phyloP scores from a whole-genome alignment of 164 flowering plant genomes.

The Stephania japonica region DNA sequence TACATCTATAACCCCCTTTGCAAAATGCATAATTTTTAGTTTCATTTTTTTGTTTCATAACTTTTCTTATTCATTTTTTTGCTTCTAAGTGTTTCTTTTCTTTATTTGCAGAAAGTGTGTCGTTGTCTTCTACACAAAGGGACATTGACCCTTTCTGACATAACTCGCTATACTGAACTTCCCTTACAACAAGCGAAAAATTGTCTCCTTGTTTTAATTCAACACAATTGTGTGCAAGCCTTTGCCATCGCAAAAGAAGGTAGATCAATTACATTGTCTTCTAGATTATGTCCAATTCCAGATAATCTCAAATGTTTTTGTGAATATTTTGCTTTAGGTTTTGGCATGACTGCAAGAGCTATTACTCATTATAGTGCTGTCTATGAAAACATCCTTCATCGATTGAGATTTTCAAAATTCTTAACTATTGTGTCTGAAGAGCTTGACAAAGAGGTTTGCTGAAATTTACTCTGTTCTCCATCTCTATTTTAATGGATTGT shows the following conservation, averaged over 20 bases:
- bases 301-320: background rate
- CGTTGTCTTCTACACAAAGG: slow-evolving; percentile 73
- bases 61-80: background rate
- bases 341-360: slow-evolving; percentile 26
- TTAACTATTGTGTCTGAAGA: slow-evolving; percentile 42
- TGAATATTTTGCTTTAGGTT: slow-evolving; percentile 19
- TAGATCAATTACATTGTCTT: slow-evolving; percentile 12
- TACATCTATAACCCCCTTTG: background rate
- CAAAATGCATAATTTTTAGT: background rate
- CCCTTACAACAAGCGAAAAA: slow-evolving; percentile 39
- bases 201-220: slow-evolving; percentile 70
- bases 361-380: slow-evolving; percentile 51
- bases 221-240: slow-evolving; percentile 92
- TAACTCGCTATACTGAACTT: slow-evolving; percentile 46
- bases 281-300: background rate
- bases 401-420: slow-evolving; percentile 75
- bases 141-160: slow-evolving; percentile 32
- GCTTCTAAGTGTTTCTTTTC: background rate
- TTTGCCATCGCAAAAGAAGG: slow-evolving; percentile 43
- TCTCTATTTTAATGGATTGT: background rate
- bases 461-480: background rate
- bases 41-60: background rate
- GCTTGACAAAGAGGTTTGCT: slow-evolving; percentile 53
- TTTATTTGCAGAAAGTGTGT: slow-evolving; percentile 68
- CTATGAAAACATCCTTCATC: slow-evolving; percentile 67